Evolutionary conservation across 176 grass and related monocot species (phyloP), one percentile per base, ranked within the genome.

Genomic region (Ensete ventricosum): DNA sequence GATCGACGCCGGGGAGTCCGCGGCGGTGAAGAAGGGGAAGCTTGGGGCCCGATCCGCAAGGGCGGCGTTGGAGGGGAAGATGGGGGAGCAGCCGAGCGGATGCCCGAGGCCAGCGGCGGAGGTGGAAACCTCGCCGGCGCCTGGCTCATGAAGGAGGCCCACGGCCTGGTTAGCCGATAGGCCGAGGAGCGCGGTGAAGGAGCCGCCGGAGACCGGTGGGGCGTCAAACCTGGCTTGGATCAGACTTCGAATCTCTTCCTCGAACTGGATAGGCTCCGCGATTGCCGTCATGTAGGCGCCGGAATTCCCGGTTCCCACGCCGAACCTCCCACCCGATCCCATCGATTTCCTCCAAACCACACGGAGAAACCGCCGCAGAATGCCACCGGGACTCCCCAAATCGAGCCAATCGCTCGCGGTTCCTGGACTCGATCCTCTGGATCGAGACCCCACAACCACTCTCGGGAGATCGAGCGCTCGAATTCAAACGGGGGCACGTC

Each of bases 131-230:
- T 43, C 26, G 1, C 24, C 27, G 66, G 66, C 29, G 12, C 48
- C 34, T 0, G 92, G 55, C 84, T 82, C 21, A 88, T 96, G 86
- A 85, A 96, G 6, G 86, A 81, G 52, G 83, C 62, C 74, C 25
- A 76, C 74, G 19, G 74, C 74, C 55, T 76, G 74, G 74, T 76
- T 76, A 27, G 74, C 26, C 22, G 74, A n/a, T 25, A 76, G 74
- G 34, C 74, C 74, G 27, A 76, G 74, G 27, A 76, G 74, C 55
- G 74, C 74, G 1, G 74, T 76, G 34, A 76, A 76, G 74, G 74
- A 76, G 74, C 57, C 50, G 17, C 53, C 73, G 73, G 55, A 16
- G 26, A 34, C 16, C 5, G 57, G 21, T 14, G 34, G 27, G 17
- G 74, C 12, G 10, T 27, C 54, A 7, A 43, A 17, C 13, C 16